Evolutionary conservation across 805 yeast genomes (phyloP).

Genomic region (Hanseniaspora occidentalis): DNA sequence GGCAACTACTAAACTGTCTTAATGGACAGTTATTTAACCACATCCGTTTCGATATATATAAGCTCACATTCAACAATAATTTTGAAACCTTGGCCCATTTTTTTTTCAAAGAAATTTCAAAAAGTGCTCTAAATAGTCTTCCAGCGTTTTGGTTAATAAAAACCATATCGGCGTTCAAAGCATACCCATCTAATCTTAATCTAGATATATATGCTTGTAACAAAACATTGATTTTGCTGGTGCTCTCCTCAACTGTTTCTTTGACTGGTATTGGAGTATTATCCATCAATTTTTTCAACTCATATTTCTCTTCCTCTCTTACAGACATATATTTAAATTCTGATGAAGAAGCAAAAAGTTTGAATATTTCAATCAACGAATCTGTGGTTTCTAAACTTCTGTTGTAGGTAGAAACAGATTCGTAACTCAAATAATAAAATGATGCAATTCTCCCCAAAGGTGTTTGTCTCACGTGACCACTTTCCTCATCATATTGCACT

Average conservation of each 20-base stretch:
- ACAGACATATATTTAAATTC: conserved; percentile 80
- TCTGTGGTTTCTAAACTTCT: conserved; percentile 50
- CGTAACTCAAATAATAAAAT: conserved; percentile 66
- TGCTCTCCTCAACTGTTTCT: conserved; percentile 55
- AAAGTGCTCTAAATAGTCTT: conserved; percentile 72
- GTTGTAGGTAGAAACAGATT: conserved; percentile 58
- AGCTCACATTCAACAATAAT: conserved; percentile 49
- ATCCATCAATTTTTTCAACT: conserved; percentile 54
- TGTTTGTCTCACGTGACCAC: conserved; percentile 41
- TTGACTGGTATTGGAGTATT: conserved; percentile 79
- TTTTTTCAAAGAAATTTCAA: conserved; percentile 59
- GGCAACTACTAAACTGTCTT: conserved; percentile 67
- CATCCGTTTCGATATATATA: conserved; percentile 66
- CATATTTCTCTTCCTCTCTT: conserved; percentile 73
- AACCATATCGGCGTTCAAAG: conserved; percentile 84
- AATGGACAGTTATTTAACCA: conserved; percentile 85
- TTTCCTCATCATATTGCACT: conserved; percentile 39
- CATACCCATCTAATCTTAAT: conserved; percentile 71
- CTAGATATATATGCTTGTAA: conserved; percentile 81
- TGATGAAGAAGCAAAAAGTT: conserved; percentile 66
- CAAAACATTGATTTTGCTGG: conserved; percentile 67
- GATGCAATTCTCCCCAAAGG: conserved; percentile 80
- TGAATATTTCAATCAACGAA: conserved; percentile 59
- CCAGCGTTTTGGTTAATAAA: conserved; percentile 91
- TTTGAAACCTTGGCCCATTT: conserved; percentile 60